These are phyloP conservation scores for Moesziomyces antarcticus DNA, from an alignment of 1,284 basidiomycete species.

Conservation along the genomic window DNA sequence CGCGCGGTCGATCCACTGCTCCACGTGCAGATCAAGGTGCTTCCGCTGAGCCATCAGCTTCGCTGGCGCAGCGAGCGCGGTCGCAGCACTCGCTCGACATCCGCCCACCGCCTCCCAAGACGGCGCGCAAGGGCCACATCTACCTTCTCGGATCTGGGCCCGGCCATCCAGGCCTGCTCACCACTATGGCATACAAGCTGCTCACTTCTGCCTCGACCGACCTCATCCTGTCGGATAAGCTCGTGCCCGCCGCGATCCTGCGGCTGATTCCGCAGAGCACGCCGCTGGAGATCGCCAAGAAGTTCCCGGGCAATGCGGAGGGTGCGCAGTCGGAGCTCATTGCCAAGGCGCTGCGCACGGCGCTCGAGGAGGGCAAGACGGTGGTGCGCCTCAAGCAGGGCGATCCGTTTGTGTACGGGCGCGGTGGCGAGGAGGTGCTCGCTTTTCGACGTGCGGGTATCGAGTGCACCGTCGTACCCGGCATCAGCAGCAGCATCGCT, in stretches of 20 bases:
- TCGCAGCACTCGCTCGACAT: constrained; percentile 57
- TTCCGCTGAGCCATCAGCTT: not conserved
- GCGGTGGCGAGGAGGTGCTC: constrained; percentile 92
- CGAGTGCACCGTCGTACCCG: constrained; percentile 85
- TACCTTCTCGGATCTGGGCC: constrained; percentile 93
- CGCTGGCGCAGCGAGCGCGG: constrained; percentile 20
- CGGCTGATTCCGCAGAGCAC: constrained; percentile 80
- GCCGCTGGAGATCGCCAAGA: constrained; percentile 82
- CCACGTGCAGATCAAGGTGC: constrained; percentile 2
- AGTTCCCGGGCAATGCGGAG: constrained; percentile 97
- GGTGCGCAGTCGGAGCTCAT: constrained; percentile 93
- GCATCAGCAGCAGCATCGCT: constrained; percentile 86
- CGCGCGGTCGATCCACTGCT: constrained; percentile 13
- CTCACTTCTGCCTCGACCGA: constrained; percentile 79
- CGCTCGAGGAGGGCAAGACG: constrained; percentile 78
- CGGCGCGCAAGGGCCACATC: constrained; percentile 48
- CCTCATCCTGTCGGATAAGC: constrained; percentile 91
- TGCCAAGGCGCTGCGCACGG: constrained; percentile 85
- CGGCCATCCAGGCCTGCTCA: constrained; percentile 90
- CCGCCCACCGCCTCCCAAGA: constrained; percentile 28
- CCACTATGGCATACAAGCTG: constrained; percentile 83
- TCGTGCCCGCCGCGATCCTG: constrained; percentile 91
- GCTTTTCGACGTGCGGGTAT: constrained; percentile 87
- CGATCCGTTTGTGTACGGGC: constrained; percentile 92
- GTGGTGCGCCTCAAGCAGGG: constrained; percentile 97